phyloP scores from a whole-genome alignment of 2,329 filamentous ascomycete genomes.

The Aspergillus brasiliensis region DNA sequence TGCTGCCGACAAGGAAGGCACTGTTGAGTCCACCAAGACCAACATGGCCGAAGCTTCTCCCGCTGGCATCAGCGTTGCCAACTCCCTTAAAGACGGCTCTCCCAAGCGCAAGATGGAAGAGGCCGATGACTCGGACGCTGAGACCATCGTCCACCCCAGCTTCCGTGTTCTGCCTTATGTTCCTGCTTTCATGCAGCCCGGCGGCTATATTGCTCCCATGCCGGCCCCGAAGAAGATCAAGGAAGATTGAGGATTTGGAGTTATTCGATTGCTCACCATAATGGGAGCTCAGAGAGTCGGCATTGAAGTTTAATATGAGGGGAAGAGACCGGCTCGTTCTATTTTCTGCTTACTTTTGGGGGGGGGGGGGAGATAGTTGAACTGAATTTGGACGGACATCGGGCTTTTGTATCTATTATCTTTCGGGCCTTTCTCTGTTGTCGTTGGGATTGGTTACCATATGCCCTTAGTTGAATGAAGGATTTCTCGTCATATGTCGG shows the following conservation, averaged over 20 bases:
- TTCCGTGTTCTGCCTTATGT: no score
- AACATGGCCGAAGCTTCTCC: not conserved
- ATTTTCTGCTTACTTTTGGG: not conserved
- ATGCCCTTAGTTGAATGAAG: not conserved
- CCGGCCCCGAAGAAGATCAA: not conserved
- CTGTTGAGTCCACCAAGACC: not conserved
- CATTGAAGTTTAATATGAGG: no score
- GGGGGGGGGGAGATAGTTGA: not conserved
- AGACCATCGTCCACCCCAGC: not conserved
- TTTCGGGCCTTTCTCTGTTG: not conserved
- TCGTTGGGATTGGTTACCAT: not conserved
- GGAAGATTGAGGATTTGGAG: not conserved
- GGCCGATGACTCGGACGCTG: not conserved
- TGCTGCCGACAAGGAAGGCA: not conserved
- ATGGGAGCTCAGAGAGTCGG: no score
- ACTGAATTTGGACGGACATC: not conserved
- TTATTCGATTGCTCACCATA: no score
- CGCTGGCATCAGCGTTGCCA: not conserved
- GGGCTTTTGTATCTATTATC: not conserved
- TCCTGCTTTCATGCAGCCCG: no score
- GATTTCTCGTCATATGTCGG: not conserved
- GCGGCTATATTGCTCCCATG: not conserved
- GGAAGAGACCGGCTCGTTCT: no score
- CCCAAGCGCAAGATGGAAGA: slow-evolving; percentile 14
- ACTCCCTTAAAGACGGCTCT: not conserved